These are phyloP conservation scores for Podaxis pistillaris DNA, from an alignment of 768 basidiomycete species.

Conservation along the genomic window DNA sequence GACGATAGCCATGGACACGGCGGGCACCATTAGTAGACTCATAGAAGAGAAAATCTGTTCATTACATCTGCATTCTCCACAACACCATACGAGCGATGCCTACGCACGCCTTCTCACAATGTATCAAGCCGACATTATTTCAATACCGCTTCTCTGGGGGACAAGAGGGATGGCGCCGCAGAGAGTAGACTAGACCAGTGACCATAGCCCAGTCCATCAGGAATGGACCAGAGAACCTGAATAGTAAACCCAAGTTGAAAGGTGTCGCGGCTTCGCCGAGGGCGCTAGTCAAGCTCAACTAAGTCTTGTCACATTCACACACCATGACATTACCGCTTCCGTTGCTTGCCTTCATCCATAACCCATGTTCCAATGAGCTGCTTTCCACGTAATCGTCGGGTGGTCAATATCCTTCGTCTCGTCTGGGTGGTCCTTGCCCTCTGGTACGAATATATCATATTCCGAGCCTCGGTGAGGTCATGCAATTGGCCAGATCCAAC, in stretches of 20 bases:
- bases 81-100: background rate
- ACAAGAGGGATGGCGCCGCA: background rate
- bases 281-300: background rate
- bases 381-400: slow-evolving; percentile 25
- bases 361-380: slow-evolving; percentile 20
- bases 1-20: slow-evolving; percentile 33
- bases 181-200: background rate
- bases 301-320: background rate
- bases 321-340: background rate
- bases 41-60: slow-evolving; percentile 2
- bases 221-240: background rate
- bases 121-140: background rate
- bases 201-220: too few relatives aligned
- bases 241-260: background rate
- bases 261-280: background rate
- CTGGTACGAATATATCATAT: slow-evolving; percentile 70
- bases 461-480: slow-evolving; percentile 40
- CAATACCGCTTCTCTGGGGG: background rate
- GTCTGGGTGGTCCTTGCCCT: slow-evolving; percentile 63
- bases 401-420: slow-evolving; percentile 47
- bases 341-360: background rate
- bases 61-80: slow-evolving; percentile 7
- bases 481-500: slow-evolving; percentile 64
- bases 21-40: slow-evolving; percentile 37
- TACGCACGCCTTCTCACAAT: background rate